Evolutionary conservation across 768 basidiomycete genomes (phyloP), one percentile per base, ranked within the genome.

Genomic region (Suillus decipiens): DNA sequence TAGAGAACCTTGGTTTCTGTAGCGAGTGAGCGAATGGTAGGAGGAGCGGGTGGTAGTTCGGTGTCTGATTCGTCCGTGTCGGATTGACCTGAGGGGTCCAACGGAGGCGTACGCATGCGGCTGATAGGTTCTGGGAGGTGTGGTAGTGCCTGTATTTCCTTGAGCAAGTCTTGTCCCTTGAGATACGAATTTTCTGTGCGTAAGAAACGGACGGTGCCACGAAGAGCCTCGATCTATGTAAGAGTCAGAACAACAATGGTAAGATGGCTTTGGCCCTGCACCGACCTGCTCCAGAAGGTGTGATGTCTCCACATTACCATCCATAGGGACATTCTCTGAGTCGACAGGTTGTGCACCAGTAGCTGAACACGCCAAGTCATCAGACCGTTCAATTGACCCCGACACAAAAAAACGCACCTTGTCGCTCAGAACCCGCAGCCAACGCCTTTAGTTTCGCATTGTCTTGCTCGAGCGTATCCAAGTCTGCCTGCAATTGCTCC

Each of bases 121-220:
- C 75, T 72, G 63, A 80, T 64, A 12, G 82, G 81, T 56, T 79
- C 79, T 5, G 83, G 79, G n/a, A 93, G 84, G 0, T 80, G 79
- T 19, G 90, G 91, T 0, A 99, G 81, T 7, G 86, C 71, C 66
- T 90, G 86, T 61, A 99, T 88, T 68, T 94, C 92, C 59, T 84
- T 83, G 63, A 98, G 86, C 0, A 99, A 84, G 69, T 96, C 94
- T 74, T 94, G 92, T 2, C 95, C 93, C 72, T 92, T 95, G 77
- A 99, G 88, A 72, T 93, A 95, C 2, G 93, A 85, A 73, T 99
- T 99, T 76, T 99, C 96, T 41, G 84, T 88, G 28, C 96, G 88
- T n/a, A 99, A 81, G 86, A 92, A 98, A 22, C 93, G 87, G 34
- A 99, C 87, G 0, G 96, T 92, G 6, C 90, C 89, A 45, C 93